These are phyloP conservation scores for Tritrichomonas musculus DNA, from an alignment of 208 protist species.

Conservation along the genomic window DNA sequence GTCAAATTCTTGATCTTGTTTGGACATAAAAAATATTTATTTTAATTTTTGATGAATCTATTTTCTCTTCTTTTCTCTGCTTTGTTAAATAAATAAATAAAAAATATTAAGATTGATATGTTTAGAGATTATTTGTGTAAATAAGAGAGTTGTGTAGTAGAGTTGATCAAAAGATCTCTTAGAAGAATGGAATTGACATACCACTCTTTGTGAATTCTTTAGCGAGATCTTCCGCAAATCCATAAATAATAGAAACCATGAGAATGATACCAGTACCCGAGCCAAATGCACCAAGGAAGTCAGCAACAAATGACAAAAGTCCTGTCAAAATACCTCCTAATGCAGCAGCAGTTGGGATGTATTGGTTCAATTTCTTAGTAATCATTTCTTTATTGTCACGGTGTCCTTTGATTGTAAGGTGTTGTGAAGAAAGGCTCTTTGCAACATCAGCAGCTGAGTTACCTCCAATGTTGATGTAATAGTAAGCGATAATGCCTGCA, in stretches of 20 bases:
- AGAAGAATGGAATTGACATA: not conserved
- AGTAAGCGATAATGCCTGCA: not conserved
- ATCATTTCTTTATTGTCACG: not conserved
- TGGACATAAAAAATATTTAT: not conserved
- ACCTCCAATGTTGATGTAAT: not conserved
- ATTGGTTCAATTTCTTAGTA: conserved; percentile 19
- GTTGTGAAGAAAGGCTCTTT: not conserved
- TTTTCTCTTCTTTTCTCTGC: too few species aligned
- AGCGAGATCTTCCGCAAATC: conserved; percentile 96
- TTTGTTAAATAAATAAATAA: too few species aligned
- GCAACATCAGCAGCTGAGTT: not conserved
- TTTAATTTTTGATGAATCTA: too few species aligned
- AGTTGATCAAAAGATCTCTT: too few species aligned
- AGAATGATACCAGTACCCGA: conserved; percentile 98
- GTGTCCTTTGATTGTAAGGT: conserved; percentile 31
- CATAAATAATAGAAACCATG: conserved; percentile 98
- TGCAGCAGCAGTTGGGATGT: conserved; percentile 95
- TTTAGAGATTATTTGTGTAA: too few species aligned
- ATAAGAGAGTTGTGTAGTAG: too few species aligned
- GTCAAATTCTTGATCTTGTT: not conserved
- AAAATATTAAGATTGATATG: too few species aligned
- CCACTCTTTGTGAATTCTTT: conserved; percentile 69
- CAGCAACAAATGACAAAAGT: conserved; percentile 92
- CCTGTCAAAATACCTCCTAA: conserved; percentile 98
- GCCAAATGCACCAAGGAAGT: conserved; percentile 91